Base-by-base conservation (phyloP, 345 rosid species). In the Xanthoceras sorbifolium region DNA sequence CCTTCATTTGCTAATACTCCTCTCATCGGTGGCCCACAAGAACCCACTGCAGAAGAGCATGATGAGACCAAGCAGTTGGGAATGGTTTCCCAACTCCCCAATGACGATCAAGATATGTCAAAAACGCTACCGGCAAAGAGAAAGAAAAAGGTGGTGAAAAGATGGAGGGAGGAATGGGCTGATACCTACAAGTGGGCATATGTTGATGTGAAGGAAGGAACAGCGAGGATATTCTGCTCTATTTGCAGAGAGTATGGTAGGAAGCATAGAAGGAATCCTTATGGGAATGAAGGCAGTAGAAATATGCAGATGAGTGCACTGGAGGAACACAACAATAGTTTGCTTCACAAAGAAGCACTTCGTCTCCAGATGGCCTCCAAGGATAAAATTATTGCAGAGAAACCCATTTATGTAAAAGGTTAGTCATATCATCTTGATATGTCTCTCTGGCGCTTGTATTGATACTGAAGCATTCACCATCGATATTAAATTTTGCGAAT, bases 131-230 rank as follows among this genome's bases (percentile, higher is more conserved):
- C 97, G 2, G 77, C 77, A 1, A 96, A 96, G 83, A 92, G 97
- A 81, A 96, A 94, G 93, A 96, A 96, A 79, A 96, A 96, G 75
- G 99, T 96, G 72, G 97, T 96, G 15, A 96, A 96, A 85, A 86
- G 97, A 82, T 96, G 99, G 99, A 91, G 99, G 87, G 99, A 96
- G 87, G 99, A 96, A 85, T 96, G 99, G 99, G 98, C 99, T 66
- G 99, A 94, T 80, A 96, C 99, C 3, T 96, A 93, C 87, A 96
- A 94, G 89, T 96, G 99, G 99, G 99, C 99, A 17, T 94, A 90
- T 82, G 98, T 94, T 28, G 99, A 96, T 76, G 89, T 94, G 85
- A 94, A 94, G 84, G 99, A 96, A 75, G 98, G 98, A 83, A 96
- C 98, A 1, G 87, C 98, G 0, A 90, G 98, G 88, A 96, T 96